These are phyloP conservation scores for Arxiozyma telluris DNA, from an alignment of 1,139 yeast species.

Conservation along the genomic window DNA sequence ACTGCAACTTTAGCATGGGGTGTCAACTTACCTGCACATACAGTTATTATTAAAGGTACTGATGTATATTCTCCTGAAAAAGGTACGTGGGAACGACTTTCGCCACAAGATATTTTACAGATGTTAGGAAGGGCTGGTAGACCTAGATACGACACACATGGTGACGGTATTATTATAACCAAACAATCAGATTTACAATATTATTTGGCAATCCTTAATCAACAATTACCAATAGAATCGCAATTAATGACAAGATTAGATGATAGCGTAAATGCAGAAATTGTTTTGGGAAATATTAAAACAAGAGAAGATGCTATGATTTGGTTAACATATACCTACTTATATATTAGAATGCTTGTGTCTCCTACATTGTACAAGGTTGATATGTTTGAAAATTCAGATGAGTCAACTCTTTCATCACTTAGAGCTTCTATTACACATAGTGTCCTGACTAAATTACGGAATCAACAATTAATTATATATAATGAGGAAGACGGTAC, in stretches of 20 bases:
- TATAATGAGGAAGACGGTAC: constrained; percentile 46
- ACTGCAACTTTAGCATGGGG: constrained; percentile 99
- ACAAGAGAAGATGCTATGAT: constrained; percentile 56
- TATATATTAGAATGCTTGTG: constrained; percentile 69
- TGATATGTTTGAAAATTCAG: constrained; percentile 44
- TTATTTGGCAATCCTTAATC: constrained; percentile 79
- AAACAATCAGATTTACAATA: constrained; percentile 79
- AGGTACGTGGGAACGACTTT: constrained; percentile 80
- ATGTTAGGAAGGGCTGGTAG: constrained; percentile 98
- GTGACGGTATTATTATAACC: constrained; percentile 91
- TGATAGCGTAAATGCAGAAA: constrained; percentile 79
- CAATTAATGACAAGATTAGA: constrained; percentile 64
- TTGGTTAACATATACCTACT: constrained; percentile 77
- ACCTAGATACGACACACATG: constrained; percentile 85
- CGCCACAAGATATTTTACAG: constrained; percentile 90
- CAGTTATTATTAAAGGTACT: constrained; percentile 91
- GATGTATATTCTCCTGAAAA: constrained; percentile 87
- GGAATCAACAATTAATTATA: constrained; percentile 46
- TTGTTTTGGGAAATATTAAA: constrained; percentile 61
- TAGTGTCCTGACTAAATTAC: constrained; percentile 59
- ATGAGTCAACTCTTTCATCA: constrained; percentile 40
- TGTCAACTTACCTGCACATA: constrained; percentile 93
- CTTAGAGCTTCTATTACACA: constrained; percentile 64
- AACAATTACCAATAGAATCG: constrained; percentile 88
- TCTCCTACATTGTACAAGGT: constrained; percentile 71